A percentile compares a stretch with the other conserved stretches of the same genome.
Conservation (phyloP, 179 eudicot genomes). For the Patellifolia procumbens region DNA sequence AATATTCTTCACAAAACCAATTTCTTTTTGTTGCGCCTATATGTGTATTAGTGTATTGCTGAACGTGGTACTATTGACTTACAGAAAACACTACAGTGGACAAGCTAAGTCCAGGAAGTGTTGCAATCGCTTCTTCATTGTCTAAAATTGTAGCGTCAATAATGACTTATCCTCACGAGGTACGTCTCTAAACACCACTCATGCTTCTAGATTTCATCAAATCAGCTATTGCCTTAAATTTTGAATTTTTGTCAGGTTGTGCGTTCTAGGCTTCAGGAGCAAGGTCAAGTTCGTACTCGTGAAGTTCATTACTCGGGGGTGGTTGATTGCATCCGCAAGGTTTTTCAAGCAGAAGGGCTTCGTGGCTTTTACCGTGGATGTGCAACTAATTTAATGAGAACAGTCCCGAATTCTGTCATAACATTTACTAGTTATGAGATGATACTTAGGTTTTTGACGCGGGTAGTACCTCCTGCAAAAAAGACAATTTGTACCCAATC, state of each 20-base stretch:
- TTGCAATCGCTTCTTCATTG: conserved; percentile 80
- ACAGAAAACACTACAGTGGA: conserved; percentile 63
- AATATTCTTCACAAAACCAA: conserved; percentile 8
- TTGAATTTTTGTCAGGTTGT: conserved; percentile 56
- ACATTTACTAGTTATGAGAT: conserved; percentile 91
- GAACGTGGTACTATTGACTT: conserved; percentile 16
- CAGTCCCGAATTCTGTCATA: conserved; percentile 90
- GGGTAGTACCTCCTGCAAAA: conserved; percentile 43
- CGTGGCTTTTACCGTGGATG: conserved; percentile 90
- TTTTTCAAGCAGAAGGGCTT: conserved; percentile 65
- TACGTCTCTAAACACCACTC: conserved; percentile 24
- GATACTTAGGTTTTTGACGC: conserved; percentile 60
- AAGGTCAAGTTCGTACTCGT: conserved; percentile 59
- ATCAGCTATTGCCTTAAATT: not conserved
- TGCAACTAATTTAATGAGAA: conserved; percentile 81
- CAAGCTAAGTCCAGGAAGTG: conserved; percentile 60
- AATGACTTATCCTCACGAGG: conserved; percentile 92
- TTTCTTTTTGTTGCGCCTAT: not conserved
- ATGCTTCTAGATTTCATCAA: not conserved
- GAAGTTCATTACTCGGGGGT: conserved; percentile 64
- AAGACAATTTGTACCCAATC: conserved; percentile 24
- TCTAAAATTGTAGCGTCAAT: conserved; percentile 78
- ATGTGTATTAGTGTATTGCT: conserved; percentile 3
- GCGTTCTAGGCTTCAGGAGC: conserved; percentile 89
- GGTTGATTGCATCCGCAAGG: conserved; percentile 72